phyloP scores from a whole-genome alignment of 2,329 filamentous ascomycete species.

The Trichoderma sp. region DNA sequence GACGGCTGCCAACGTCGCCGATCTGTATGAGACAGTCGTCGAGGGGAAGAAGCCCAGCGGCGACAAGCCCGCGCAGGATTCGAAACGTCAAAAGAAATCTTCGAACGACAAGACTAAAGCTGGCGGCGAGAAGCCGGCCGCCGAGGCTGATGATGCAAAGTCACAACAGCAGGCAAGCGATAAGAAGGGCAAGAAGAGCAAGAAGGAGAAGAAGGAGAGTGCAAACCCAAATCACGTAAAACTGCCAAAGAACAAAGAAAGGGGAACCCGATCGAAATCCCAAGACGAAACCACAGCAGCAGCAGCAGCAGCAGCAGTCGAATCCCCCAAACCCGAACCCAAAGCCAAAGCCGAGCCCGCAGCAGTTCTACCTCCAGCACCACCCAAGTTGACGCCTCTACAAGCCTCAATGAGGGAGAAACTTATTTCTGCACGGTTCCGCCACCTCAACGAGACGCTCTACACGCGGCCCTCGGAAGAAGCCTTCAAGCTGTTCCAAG shows the following conservation, averaged over 20 bases:
- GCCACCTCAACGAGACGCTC: slow-evolving; percentile 92
- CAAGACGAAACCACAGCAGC: neutral
- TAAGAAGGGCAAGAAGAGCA: slow-evolving; percentile 38
- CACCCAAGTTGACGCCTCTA: slow-evolving; percentile 76
- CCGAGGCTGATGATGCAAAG: slow-evolving; percentile 24
- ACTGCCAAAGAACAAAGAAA: slow-evolving; percentile 21
- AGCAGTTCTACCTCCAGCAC: slow-evolving; percentile 42
- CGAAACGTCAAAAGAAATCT: slow-evolving; percentile 36
- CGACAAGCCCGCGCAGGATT: slow-evolving; percentile 26
- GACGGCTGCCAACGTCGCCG: slow-evolving; percentile 67
- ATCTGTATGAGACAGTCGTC: slow-evolving; percentile 76
- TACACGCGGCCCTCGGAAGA: slow-evolving; percentile 87
- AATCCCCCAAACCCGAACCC: slow-evolving; percentile 5
- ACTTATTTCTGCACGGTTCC: slow-evolving; percentile 90
- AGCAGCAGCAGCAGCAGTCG: neutral
- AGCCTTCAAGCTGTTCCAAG: slow-evolving; percentile 77
- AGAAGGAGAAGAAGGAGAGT: slow-evolving; percentile 20
- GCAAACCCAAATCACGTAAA: slow-evolving; percentile 9
- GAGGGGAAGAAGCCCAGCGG: slow-evolving; percentile 56
- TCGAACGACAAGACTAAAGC: slow-evolving; percentile 24
- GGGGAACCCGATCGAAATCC: slow-evolving; percentile 1
- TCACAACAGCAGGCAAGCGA: neutral
- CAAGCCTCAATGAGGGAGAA: slow-evolving; percentile 95
- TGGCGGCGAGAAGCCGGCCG: slow-evolving; percentile 33
- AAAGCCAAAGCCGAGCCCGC: slow-evolving; percentile 25